phyloP scores from a whole-genome alignment of 2,329 filamentous ascomycete species.

The Fusarium buharicum region DNA sequence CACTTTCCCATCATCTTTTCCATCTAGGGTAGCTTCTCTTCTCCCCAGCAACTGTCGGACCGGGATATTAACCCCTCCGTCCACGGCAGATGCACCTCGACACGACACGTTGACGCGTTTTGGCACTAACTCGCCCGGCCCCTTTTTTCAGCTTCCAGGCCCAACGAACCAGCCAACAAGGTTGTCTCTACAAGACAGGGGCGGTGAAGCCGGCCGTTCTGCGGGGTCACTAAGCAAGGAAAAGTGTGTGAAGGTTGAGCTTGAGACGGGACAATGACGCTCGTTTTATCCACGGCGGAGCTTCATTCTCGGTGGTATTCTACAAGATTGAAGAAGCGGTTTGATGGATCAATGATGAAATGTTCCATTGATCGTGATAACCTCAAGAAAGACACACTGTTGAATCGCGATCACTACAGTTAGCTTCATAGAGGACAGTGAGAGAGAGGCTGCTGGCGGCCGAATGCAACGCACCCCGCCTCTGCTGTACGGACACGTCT shows the following conservation, averaged over 20 bases:
- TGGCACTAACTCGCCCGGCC: background rate
- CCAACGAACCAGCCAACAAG: constrained; percentile 10
- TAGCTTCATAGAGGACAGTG: background rate
- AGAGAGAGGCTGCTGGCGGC: background rate
- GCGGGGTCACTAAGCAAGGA: constrained; percentile 29
- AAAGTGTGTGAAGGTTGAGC: background rate
- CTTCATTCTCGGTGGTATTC: constrained; percentile 33
- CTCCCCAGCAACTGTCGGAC: constrained; percentile 10
- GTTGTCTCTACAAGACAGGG: background rate
- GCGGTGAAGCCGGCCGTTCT: constrained; percentile 37
- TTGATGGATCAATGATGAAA: constrained; percentile 32
- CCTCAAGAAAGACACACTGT: background rate
- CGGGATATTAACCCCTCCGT: constrained; percentile 5
- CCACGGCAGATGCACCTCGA: constrained; percentile 5
- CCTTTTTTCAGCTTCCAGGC: constrained; percentile 5
- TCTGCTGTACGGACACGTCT: constrained; percentile 9
- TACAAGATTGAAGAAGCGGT: constrained; percentile 8
- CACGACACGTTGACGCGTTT: constrained; percentile 23
- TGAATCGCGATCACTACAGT: background rate
- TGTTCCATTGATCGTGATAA: constrained; percentile 1
- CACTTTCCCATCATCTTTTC: background rate
- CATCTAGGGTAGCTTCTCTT: constrained; percentile 19
- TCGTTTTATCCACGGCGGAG: constrained; percentile 33
- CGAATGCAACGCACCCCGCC: constrained; percentile 12
- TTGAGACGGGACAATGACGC: constrained; percentile 32